phyloP scores from a whole-genome alignment of 2,329 filamentous ascomycete genomes.

The Cercospora sp. region DNA sequence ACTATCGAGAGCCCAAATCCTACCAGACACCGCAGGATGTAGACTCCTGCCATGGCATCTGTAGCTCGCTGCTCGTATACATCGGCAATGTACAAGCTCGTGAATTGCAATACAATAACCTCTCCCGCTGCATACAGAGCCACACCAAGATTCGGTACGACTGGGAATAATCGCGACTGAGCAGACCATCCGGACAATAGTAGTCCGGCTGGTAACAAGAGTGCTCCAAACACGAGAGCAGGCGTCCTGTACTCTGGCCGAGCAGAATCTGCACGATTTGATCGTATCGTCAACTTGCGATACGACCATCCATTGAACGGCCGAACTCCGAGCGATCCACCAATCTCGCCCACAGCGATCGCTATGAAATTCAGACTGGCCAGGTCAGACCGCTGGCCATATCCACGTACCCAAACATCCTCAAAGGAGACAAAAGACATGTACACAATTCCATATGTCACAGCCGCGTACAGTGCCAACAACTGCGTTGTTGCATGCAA shows the following conservation, averaged over 20 bases:
- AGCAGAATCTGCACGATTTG: neutral
- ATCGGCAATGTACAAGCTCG: conserved; percentile 66
- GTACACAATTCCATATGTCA: conserved; percentile 39
- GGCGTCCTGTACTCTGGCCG: neutral
- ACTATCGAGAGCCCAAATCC: conserved; percentile 44
- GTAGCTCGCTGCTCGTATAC: conserved; percentile 61
- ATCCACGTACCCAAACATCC: conserved; percentile 25
- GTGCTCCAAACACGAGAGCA: neutral
- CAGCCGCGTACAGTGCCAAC: conserved; percentile 37
- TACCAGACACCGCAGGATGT: conserved; percentile 57
- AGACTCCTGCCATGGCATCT: conserved; percentile 64
- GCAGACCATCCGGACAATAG: neutral
- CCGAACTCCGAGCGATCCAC: conserved; percentile 41
- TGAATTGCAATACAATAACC: conserved; percentile 55
- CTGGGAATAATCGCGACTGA: conserved; percentile 50
- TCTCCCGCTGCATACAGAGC: conserved; percentile 54
- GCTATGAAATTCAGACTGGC: conserved; percentile 37
- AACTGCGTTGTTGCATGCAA: conserved; percentile 24
- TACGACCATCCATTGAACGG: conserved; percentile 33
- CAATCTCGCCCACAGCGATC: conserved; percentile 28
- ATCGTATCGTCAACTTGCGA: conserved; percentile 36
- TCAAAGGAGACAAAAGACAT: conserved; percentile 40
- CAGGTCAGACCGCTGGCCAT: conserved; percentile 32
- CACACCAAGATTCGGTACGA: conserved; percentile 60
- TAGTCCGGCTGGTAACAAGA: neutral